These are phyloP conservation scores for Pichia sp. DNA, from an alignment of 1,139 yeast species.

Conservation along the genomic window DNA sequence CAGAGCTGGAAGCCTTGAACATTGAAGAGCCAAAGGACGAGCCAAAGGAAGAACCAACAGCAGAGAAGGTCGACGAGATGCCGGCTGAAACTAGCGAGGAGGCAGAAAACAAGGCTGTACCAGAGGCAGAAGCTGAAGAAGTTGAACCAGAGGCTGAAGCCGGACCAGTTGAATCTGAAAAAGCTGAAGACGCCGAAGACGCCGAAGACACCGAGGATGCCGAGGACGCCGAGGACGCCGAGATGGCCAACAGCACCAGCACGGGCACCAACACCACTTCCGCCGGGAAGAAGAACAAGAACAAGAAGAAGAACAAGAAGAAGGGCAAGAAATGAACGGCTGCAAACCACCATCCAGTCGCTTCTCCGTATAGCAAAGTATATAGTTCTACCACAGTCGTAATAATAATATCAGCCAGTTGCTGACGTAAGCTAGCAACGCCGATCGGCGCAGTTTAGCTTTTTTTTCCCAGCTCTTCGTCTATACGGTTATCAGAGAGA, in stretches of 20 bases:
- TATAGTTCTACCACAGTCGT: too few relatives aligned
- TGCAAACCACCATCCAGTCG: neutral
- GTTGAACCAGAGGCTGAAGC: neutral
- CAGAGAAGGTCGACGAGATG: neutral
- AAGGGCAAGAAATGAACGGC: slow-evolving; percentile 13
- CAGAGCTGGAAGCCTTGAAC: slow-evolving; percentile 1
- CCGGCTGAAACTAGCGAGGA: neutral
- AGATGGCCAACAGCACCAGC: neutral
- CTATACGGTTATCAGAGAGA: neutral
- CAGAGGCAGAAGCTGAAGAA: too few relatives aligned
- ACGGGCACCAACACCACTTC: slow-evolving; percentile 1
- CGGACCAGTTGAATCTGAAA: neutral
- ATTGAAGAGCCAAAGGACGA: slow-evolving; percentile 9
- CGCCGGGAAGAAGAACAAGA: slow-evolving; percentile 3
- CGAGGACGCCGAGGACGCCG: neutral
- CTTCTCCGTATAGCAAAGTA: neutral
- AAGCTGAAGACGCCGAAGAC: slow-evolving; percentile 4
- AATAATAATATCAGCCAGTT: neutral
- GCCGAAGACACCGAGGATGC: slow-evolving; percentile 8
- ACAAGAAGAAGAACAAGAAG: slow-evolving; percentile 15
- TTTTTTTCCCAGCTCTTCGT: too few relatives aligned
- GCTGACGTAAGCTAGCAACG: neutral
- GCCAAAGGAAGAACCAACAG: neutral
- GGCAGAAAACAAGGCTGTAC: neutral
- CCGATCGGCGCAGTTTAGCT: too few relatives aligned